A percentile compares a stretch with the other conserved stretches of the same genome.
Evolutionary conservation across 148 eudicot species (phyloP).

Genomic region (Vaccinium myrtillus): DNA sequence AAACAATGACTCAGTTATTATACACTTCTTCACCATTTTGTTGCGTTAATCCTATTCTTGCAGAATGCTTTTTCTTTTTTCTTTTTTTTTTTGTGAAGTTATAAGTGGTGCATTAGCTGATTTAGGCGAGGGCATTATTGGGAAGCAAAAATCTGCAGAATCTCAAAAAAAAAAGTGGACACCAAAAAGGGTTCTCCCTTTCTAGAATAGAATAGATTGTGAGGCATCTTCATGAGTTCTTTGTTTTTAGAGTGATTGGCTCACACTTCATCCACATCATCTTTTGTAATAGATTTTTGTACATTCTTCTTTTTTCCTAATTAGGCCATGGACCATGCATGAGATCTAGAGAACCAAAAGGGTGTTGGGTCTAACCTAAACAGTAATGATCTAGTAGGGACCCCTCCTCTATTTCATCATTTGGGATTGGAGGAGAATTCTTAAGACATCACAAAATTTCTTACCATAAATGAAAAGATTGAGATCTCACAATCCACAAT

Average conservation of each 20-base stretch:
- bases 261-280: neutral
- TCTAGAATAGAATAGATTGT: neutral
- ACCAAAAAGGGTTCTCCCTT: no score
- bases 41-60: neutral
- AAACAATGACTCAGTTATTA: neutral
- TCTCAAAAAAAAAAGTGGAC: no score
- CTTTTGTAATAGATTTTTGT: neutral
- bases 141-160: no score
- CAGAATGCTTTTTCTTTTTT: no score
- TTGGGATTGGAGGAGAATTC: neutral
- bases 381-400: neutral
- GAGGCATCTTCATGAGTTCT: neutral
- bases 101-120: no score
- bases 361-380: neutral
- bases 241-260: neutral
- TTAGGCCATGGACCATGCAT: neutral
- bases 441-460: neutral
- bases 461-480: neutral
- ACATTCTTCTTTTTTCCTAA: neutral
- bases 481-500: neutral
- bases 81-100: no score
- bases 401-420: neutral
- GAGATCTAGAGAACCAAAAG: slow-evolving; percentile 2
- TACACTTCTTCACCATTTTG: neutral
- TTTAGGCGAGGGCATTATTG: no score